A percentile compares a stretch with the other conserved stretches of the same genome.
phyloP scores from a whole-genome alignment of 345 rosid genomes.

The Syzygium grande region DNA sequence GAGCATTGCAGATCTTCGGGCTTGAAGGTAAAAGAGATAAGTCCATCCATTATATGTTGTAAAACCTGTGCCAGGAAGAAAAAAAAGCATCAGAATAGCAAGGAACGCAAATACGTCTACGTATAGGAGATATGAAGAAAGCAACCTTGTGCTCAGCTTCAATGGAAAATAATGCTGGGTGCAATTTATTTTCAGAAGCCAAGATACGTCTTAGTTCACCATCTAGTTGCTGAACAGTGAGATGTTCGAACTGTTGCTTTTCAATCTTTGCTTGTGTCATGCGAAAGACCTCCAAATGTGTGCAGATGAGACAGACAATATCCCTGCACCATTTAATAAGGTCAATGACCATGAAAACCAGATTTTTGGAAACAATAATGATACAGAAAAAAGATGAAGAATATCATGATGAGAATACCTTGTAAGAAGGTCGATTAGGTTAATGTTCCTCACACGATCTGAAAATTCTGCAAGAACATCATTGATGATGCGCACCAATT shows the following conservation, averaged over 20 bases:
- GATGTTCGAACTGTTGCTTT: slow-evolving; percentile 29
- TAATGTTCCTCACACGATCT: slow-evolving; percentile 66
- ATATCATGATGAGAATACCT: slow-evolving; percentile 34
- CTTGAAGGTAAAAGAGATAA: slow-evolving; percentile 71
- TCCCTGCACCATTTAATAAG: slow-evolving; percentile 61
- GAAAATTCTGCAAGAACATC: slow-evolving; percentile 80
- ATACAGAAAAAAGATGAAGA: slow-evolving; percentile 1
- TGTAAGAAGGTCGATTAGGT: slow-evolving; percentile 81
- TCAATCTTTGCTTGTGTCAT: slow-evolving; percentile 62
- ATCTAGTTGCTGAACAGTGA: slow-evolving; percentile 59
- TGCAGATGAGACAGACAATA: slow-evolving; percentile 60
- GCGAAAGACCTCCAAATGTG: slow-evolving; percentile 82
- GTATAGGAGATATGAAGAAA: background rate
- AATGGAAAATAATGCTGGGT: slow-evolving; percentile 88
- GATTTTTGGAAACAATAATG: background rate
- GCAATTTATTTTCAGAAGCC: slow-evolving; percentile 77
- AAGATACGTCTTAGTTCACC: slow-evolving; percentile 51
- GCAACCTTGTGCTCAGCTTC: slow-evolving; percentile 94
- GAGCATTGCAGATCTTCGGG: slow-evolving; percentile 82
- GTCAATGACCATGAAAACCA: slow-evolving; percentile 17
- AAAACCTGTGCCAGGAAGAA: slow-evolving; percentile 49
- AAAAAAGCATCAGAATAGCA: slow-evolving; percentile 3
- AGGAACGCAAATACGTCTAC: background rate
- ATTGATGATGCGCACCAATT: slow-evolving; percentile 62
- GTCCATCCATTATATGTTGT: slow-evolving; percentile 84